A percentile compares a stretch with the other conserved stretches of the same genome.
These are phyloP conservation scores for Truncatella angustata DNA, from an alignment of 2,329 filamentous ascomycete species.

Conservation along the genomic window DNA sequence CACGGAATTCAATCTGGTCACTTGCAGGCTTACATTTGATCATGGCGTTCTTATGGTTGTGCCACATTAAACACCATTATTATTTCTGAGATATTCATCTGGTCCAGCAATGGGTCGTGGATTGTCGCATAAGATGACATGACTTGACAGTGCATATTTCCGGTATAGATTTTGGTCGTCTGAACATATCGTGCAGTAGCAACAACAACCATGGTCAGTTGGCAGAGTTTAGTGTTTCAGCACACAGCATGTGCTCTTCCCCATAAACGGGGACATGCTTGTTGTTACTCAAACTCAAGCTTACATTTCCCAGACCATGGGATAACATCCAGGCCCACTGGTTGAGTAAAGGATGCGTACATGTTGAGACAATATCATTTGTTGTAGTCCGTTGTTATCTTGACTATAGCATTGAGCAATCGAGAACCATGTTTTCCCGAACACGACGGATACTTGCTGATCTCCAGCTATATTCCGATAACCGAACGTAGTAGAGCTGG, in stretches of 20 bases:
- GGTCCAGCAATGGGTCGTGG: neutral
- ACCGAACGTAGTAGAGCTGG: neutral
- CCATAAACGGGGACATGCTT: conserved; percentile 8
- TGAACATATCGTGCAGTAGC: conserved; percentile 2
- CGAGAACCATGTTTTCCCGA: conserved; percentile 3
- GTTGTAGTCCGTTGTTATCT: neutral
- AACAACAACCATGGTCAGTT: neutral
- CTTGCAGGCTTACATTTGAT: neutral
- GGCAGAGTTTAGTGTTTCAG: neutral
- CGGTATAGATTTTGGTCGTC: conserved; percentile 3
- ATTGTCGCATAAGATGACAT: neutral
- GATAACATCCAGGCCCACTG: neutral
- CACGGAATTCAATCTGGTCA: too few species aligned
- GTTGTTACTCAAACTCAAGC: neutral
- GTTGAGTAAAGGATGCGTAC: neutral
- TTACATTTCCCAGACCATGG: neutral
- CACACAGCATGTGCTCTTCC: conserved; percentile 3
- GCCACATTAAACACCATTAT: neutral
- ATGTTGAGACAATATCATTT: neutral
- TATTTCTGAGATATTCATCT: neutral
- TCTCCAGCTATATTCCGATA: neutral
- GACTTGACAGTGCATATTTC: conserved; percentile 5
- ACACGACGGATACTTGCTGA: neutral
- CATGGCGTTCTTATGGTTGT: neutral
- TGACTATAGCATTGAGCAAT: conserved; percentile 2